Evolutionary conservation across 1,284 basidiomycete species (phyloP).

Genomic region (Melampsora americana): DNA sequence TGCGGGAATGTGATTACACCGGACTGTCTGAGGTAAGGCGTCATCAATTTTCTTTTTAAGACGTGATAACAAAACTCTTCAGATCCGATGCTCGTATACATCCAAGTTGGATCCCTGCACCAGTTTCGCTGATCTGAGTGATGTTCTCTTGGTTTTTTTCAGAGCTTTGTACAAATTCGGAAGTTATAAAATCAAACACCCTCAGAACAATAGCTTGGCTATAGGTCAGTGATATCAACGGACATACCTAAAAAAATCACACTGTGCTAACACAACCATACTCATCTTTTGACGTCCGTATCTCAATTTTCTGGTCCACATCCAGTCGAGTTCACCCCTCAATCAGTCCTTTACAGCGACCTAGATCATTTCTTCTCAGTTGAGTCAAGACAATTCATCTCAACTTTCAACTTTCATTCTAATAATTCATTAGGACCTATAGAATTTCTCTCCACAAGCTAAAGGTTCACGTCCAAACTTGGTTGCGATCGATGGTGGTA

Average conservation of each 20-base stretch:
- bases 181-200: conserved; percentile 29
- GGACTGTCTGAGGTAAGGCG: conserved; percentile 34
- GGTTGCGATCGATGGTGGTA: conserved; percentile 59
- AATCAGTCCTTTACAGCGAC: conserved; percentile 58
- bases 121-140: neutral
- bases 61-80: neutral
- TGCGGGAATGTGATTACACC: conserved; percentile 31
- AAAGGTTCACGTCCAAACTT: conserved; percentile 56
- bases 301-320: neutral
- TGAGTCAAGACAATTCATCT: conserved; percentile 55
- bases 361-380: conserved; percentile 59
- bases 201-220: conserved; percentile 57
- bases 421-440: neutral
- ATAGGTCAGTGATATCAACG: conserved; percentile 57
- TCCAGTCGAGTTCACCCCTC: conserved; percentile 60
- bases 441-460: conserved; percentile 35
- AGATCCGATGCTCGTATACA: neutral
- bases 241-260: conserved; percentile 55
- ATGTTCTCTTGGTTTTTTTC: neutral
- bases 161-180: conserved; percentile 41
- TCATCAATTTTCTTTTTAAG: no score
- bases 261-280: conserved; percentile 59
- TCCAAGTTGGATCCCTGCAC: neutral
- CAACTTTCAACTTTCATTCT: neutral
- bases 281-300: conserved; percentile 55